phyloP scores from a whole-genome alignment of 345 rosid species.

The Eutrema heterophyllum region DNA sequence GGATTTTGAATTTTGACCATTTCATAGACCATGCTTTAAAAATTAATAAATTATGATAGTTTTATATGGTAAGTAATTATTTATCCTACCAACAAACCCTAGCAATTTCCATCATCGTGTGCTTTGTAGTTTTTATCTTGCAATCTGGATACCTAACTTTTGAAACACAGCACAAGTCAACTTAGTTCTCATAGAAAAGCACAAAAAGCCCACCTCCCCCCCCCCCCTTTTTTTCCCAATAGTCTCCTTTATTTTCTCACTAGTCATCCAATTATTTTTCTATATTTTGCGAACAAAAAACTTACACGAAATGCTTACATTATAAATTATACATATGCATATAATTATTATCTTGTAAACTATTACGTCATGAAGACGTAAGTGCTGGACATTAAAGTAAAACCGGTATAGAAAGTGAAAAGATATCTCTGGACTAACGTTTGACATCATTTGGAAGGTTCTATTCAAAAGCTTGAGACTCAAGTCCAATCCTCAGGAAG shows the following conservation, averaged over 20 bases:
- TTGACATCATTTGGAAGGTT: not conserved
- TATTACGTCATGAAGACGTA: constrained; percentile 20
- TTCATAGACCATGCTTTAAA: not conserved
- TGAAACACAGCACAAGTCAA: constrained; percentile 10
- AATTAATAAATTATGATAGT: not conserved
- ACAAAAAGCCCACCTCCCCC: too few species aligned
- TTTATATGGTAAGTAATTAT: not conserved
- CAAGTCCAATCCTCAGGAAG: not conserved
- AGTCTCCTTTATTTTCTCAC: not conserved
- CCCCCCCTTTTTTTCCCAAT: not conserved
- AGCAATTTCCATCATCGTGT: not conserved
- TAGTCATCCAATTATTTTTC: not conserved
- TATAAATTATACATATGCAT: not conserved
- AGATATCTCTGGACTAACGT: not conserved
- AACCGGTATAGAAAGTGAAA: not conserved
- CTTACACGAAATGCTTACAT: not conserved
- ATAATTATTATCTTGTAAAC: not conserved
- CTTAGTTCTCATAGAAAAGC: constrained; percentile 10
- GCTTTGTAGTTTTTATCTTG: not conserved
- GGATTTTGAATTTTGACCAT: not conserved
- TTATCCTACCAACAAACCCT: not conserved
- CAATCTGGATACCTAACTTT: not conserved
- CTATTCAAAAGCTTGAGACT: not conserved
- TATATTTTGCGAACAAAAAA: not conserved
- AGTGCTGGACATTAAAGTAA: not conserved